Conservation (phyloP, 1,139 yeast genomes). For the Geotrichum reessii region DNA sequence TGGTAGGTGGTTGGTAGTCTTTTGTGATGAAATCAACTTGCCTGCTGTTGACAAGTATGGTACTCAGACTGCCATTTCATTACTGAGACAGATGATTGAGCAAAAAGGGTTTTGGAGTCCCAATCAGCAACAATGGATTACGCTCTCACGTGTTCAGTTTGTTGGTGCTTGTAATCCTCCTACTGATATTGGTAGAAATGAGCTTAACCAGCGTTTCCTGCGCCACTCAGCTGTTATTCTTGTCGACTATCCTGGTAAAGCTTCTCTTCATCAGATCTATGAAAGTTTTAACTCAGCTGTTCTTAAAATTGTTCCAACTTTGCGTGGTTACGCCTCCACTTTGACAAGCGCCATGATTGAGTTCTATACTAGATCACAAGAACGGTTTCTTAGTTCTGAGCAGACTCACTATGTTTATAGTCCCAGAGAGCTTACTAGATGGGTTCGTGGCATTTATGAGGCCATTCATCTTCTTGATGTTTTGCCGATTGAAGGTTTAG, state of each 20-base stretch:
- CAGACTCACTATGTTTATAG: slow-evolving; percentile 65
- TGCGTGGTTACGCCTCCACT: slow-evolving; percentile 49
- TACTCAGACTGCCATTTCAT: slow-evolving; percentile 67
- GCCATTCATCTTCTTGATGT: slow-evolving; percentile 44
- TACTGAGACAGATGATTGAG: slow-evolving; percentile 71
- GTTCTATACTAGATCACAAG: slow-evolving; percentile 48
- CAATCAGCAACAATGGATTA: slow-evolving; percentile 59
- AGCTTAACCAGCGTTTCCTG: slow-evolving; percentile 56
- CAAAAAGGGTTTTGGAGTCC: slow-evolving; percentile 73
- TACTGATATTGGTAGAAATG: slow-evolving; percentile 67
- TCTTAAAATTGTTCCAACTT: slow-evolving; percentile 57
- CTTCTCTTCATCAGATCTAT: slow-evolving; percentile 65
- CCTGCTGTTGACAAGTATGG: slow-evolving; percentile 73
- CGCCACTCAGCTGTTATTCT: slow-evolving; percentile 62
- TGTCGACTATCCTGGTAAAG: slow-evolving; percentile 75
- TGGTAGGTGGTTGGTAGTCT: slow-evolving; percentile 74
- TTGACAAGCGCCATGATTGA: slow-evolving; percentile 65
- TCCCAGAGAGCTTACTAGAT: slow-evolving; percentile 87
- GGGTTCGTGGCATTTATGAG: slow-evolving; percentile 72
- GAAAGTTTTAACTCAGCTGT: slow-evolving; percentile 52
- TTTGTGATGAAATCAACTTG: slow-evolving; percentile 88
- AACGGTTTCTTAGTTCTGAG: slow-evolving; percentile 36
- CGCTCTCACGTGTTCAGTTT: slow-evolving; percentile 61
- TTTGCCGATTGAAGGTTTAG: slow-evolving; percentile 41
- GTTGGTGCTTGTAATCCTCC: slow-evolving; percentile 97